A percentile compares a stretch with the other conserved stretches of the same genome.
Evolutionary conservation across 2,329 filamentous ascomycete genomes (phyloP).

Genomic region (Fusarium pseudoanthophilum): DNA sequence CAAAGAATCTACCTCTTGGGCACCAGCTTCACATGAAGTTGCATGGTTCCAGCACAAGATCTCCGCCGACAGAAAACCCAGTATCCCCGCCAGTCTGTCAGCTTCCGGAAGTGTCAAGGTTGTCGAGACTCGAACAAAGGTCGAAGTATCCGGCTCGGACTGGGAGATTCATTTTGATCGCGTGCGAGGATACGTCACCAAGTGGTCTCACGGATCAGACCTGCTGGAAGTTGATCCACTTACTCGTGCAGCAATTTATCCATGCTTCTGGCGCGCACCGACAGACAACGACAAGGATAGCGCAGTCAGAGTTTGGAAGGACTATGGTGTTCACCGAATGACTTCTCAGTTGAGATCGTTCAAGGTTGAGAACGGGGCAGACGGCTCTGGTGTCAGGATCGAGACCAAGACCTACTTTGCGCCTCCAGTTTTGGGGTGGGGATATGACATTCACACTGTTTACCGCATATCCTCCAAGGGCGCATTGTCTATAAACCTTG

Average conservation of each 20-base stretch:
- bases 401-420: not conserved
- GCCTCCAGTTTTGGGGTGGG: slow-evolving; percentile 15
- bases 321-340: slow-evolving; percentile 13
- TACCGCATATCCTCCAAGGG: not conserved
- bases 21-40: not conserved
- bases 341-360: slow-evolving; percentile 11
- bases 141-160: not conserved
- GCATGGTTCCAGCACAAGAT: slow-evolving; percentile 19
- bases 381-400: not conserved
- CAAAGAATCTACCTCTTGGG: not conserved
- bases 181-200: slow-evolving; percentile 3
- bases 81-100: rapidly evolving
- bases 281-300: slow-evolving; percentile 12
- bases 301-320: not conserved
- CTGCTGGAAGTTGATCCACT: not conserved
- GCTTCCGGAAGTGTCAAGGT: not conserved
- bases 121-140: not conserved
- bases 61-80: not conserved
- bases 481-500: not conserved
- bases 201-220: not conserved
- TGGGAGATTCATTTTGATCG: slow-evolving; percentile 1
- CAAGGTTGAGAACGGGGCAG: not conserved
- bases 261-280: slow-evolving; percentile 16
- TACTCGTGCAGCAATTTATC: not conserved
- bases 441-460: not conserved